These are phyloP conservation scores for Saturnispora kantuleensis DNA, from an alignment of 805 yeast genomes.

Conservation along the genomic window DNA sequence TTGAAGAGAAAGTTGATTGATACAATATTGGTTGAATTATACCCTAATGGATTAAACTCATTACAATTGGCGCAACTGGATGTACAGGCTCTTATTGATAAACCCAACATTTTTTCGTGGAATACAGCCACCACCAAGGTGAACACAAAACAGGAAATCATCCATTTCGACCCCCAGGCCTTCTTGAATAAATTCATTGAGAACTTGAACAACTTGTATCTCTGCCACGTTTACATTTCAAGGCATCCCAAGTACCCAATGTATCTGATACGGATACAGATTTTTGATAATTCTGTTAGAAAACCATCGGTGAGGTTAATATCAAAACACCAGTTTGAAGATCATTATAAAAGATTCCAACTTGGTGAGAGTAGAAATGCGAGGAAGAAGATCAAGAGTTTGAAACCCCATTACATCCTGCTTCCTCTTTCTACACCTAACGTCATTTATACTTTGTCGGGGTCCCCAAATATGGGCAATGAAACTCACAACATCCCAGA, in stretches of 20 bases:
- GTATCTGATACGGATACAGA: constrained; percentile 53
- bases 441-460: background rate
- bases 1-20: constrained; percentile 32
- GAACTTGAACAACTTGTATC: constrained; percentile 41
- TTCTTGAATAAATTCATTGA: constrained; percentile 40
- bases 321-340: constrained; percentile 9
- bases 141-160: constrained; percentile 10
- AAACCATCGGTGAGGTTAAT: constrained; percentile 1
- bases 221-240: constrained; percentile 57
- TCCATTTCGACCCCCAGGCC: constrained; percentile 35
- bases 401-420: constrained; percentile 56
- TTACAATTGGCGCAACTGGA: constrained; percentile 66
- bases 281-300: constrained; percentile 41
- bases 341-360: constrained; percentile 9
- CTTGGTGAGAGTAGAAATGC: background rate
- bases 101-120: constrained; percentile 41
- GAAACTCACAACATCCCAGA: constrained; percentile 26
- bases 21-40: constrained; percentile 37
- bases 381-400: constrained; percentile 24
- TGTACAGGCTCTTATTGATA: constrained; percentile 52
- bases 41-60: constrained; percentile 49
- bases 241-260: constrained; percentile 56
- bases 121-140: constrained; percentile 37
- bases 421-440: constrained; percentile 51
- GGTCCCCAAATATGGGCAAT: background rate